phyloP scores from a whole-genome alignment of 2,329 filamentous ascomycete genomes.

The Keithomyces neogunnii region DNA sequence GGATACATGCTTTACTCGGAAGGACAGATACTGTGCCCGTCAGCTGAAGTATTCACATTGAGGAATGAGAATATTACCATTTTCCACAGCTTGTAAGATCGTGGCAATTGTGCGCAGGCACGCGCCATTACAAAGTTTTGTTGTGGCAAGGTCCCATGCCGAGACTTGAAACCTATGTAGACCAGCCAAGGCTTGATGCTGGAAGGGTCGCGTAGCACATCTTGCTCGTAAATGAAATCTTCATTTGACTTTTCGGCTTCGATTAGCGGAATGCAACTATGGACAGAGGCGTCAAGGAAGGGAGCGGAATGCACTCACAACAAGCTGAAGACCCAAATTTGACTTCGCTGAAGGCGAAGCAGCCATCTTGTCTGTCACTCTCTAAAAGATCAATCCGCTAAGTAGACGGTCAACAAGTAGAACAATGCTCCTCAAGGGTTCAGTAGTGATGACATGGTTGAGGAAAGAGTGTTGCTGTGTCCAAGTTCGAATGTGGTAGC shows the following conservation, averaged over 20 bases:
- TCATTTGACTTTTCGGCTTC: constrained; percentile 58
- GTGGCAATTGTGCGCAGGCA: constrained; percentile 79
- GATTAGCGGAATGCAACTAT: background rate
- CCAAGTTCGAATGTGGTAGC: background rate
- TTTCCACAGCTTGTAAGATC: constrained; percentile 98
- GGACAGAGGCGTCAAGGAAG: background rate
- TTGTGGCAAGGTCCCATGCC: constrained; percentile 76
- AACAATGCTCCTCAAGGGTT: background rate
- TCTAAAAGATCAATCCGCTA: background rate
- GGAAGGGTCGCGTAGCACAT: constrained; percentile 76
- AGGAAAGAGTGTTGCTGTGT: background rate
- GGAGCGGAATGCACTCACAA: background rate
- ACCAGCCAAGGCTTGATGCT: constrained; percentile 91
- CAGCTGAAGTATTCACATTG: constrained; percentile 8
- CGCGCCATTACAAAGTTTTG: constrained; percentile 84
- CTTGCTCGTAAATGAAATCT: constrained; percentile 94
- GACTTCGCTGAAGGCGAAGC: background rate
- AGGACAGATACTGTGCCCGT: constrained; percentile 62
- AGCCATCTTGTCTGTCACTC: background rate
- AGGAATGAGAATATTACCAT: constrained; percentile 46
- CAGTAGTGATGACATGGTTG: background rate
- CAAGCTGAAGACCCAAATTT: background rate
- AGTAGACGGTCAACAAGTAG: background rate
- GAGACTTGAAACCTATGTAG: constrained; percentile 84
- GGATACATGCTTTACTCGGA: constrained; percentile 72